phyloP scores from a whole-genome alignment of 176 grass and related monocot species.

The Neostapfia colusana region DNA sequence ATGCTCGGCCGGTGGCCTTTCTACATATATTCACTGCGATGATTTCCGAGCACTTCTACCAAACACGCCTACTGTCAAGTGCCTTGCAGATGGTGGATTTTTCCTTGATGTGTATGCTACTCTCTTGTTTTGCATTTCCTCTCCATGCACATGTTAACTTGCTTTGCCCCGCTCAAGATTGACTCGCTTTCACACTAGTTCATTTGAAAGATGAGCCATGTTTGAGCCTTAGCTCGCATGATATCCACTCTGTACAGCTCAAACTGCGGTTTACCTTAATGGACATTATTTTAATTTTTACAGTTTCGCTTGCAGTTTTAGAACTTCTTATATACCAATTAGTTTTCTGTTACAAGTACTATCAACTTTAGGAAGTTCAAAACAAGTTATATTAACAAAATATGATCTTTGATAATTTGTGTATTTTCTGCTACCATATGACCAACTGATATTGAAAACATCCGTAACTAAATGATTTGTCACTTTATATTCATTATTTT shows the following conservation, averaged over 20 bases:
- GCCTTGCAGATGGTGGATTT: conserved; percentile 76
- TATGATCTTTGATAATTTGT: neutral
- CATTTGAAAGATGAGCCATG: neutral
- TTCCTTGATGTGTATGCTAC: conserved; percentile 72
- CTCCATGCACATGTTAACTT: neutral
- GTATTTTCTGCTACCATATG: neutral
- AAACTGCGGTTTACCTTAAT: neutral
- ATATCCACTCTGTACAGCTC: neutral
- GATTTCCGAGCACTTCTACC: conserved; percentile 68
- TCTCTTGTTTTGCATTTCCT: neutral
- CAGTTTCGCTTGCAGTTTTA: neutral
- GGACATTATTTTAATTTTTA: neutral
- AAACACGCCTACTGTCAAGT: conserved; percentile 58
- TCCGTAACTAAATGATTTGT: neutral
- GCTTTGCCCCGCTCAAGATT: neutral
- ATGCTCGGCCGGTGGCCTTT: conserved; percentile 76
- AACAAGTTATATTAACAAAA: conserved; percentile 7
- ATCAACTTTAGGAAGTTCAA: neutral
- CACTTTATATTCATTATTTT: neutral
- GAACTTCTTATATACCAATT: conserved; percentile 3
- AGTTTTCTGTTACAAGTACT: neutral
- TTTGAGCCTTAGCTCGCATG: neutral
- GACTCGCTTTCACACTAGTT: neutral
- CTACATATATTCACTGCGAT: conserved; percentile 78
- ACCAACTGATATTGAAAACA: neutral